Percentiles rank a stretch among this genome's conserved stretches.
phyloP scores from a whole-genome alignment of 345 rosid species.

The Eucalyptus coolabah region DNA sequence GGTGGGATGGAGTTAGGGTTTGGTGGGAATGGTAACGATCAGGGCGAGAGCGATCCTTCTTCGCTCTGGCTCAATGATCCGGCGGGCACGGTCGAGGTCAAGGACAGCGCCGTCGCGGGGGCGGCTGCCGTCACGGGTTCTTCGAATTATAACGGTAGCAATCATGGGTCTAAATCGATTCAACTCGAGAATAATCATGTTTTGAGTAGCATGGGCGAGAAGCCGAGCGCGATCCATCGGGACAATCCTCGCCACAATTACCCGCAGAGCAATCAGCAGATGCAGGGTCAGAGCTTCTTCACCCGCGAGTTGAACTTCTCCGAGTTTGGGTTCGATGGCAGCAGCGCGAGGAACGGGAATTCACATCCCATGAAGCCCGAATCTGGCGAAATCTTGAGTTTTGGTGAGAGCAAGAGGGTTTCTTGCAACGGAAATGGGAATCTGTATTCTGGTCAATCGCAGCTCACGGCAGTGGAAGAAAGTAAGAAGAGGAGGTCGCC shows the following conservation, averaged over 20 bases:
- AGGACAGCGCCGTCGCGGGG: conserved; percentile 3
- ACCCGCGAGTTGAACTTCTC: conserved; percentile 65
- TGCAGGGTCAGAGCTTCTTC: conserved; percentile 25
- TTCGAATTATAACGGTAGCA: background rate
- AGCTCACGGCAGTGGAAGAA: conserved; percentile 32
- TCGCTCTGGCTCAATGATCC: conserved; percentile 72
- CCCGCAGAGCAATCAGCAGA: conserved; percentile 10
- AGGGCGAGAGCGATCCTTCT: conserved; percentile 78
- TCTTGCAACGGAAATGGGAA: conserved; percentile 25
- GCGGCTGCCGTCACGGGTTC: background rate
- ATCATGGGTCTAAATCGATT: conserved; percentile 15
- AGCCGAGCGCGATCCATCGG: conserved; percentile 6
- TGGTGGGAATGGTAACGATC: conserved; percentile 23
- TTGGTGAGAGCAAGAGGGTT: conserved; percentile 65
- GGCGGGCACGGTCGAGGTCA: conserved; percentile 19
- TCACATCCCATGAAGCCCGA: conserved; percentile 51
- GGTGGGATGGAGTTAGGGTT: conserved; percentile 35
- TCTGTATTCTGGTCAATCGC: conserved; percentile 37
- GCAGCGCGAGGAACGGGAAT: conserved; percentile 28
- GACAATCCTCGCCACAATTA: background rate
- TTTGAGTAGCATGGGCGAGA: conserved; percentile 40
- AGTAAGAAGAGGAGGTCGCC: conserved; percentile 60
- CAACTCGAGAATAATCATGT: conserved; percentile 22
- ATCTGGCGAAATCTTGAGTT: conserved; percentile 65
- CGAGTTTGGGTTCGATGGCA: conserved; percentile 32